Base-by-base conservation (phyloP, 441 rosid genomes). In the Mallotus repandus region DNA sequence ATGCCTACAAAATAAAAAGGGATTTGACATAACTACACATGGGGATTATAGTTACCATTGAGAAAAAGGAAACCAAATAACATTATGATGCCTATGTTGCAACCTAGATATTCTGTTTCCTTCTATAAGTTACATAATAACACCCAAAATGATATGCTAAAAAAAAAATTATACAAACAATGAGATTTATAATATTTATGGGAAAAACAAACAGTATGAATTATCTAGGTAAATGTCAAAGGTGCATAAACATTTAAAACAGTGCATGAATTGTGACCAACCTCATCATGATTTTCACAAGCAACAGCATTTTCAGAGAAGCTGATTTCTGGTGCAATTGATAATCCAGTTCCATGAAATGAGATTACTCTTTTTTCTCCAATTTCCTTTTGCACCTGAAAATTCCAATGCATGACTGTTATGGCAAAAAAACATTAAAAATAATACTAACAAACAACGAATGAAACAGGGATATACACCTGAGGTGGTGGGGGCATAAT, bases 401-500 rank as follows among this genome's bases (percentile, higher is more conserved):
- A 64, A 72, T 82, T 55, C 43, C 68, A 46, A 74, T 52, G 56
- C 70, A 68, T 69, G 77, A 69, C 69, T 52, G 22, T 75, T 72
- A 77, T 14, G 53, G 32, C 69, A 5, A 50, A 25, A 2, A 32
- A 18, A 53, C 16, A 53, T 0, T 12, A 32, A 68, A 22, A 48
- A 13, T 32, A 29, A 35, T 38, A 69, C 55, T 66, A 69, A 41
- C 55, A 43, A 35, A 29, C 32, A 70, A 38, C 63, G 21, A 79
- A 64, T n/a, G 46, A 72, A 77, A 43, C 66, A 78, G 71, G 63
- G 52, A 35, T 46, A 72, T 59, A 73, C 66, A 91, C 99, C 87
- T 85, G 85, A 2, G 76, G 76, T 46, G 99, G 99, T 84, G 99
- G 99, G 6, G 99, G 99, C 98, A 95, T 95, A 74, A 95, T 90